Conservation (phyloP, 129 eudicot genomes). For the Chrysanthemum seticuspe region DNA sequence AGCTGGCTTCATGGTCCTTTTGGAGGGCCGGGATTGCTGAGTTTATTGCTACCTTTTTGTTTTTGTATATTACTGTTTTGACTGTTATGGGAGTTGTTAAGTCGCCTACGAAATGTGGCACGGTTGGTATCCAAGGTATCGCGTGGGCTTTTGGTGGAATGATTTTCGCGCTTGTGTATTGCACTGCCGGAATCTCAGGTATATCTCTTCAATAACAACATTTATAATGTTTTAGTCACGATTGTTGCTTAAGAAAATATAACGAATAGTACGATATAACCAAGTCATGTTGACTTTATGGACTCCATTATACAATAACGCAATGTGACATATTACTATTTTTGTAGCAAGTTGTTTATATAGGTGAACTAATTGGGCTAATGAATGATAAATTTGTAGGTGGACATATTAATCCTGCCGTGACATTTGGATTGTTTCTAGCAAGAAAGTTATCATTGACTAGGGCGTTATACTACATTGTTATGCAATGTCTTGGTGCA, state of each 20-base stretch:
- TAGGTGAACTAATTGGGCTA: background rate
- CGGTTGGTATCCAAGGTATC: conserved; percentile 85
- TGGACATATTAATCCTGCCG: conserved; percentile 78
- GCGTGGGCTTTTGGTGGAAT: conserved; percentile 94
- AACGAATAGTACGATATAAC: too few relatives aligned
- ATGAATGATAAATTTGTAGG: conserved; percentile 33
- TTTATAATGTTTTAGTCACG: background rate
- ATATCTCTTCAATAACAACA: background rate
- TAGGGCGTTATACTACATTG: conserved; percentile 73
- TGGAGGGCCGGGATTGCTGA: too few relatives aligned
- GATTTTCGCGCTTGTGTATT: conserved; percentile 87
- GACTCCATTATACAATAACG: too few relatives aligned
- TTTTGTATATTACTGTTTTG: background rate
- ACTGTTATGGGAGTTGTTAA: conserved; percentile 74
- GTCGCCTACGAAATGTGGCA: conserved; percentile 51
- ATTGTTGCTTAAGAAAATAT: background rate
- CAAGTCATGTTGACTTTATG: too few relatives aligned
- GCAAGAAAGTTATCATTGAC: conserved; percentile 84
- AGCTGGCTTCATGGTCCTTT: too few relatives aligned
- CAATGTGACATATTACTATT: too few relatives aligned
- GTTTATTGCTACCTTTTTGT: too few relatives aligned
- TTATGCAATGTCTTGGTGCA: conserved; percentile 86
- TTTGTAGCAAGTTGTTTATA: too few relatives aligned
- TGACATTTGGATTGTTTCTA: conserved; percentile 64
- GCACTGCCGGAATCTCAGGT: conserved; percentile 94